Percentiles rank a stretch among this genome's conserved stretches.
These are phyloP conservation scores for Exutisphaerella laricina DNA, from an alignment of 2,329 filamentous ascomycete species.

Conservation along the genomic window DNA sequence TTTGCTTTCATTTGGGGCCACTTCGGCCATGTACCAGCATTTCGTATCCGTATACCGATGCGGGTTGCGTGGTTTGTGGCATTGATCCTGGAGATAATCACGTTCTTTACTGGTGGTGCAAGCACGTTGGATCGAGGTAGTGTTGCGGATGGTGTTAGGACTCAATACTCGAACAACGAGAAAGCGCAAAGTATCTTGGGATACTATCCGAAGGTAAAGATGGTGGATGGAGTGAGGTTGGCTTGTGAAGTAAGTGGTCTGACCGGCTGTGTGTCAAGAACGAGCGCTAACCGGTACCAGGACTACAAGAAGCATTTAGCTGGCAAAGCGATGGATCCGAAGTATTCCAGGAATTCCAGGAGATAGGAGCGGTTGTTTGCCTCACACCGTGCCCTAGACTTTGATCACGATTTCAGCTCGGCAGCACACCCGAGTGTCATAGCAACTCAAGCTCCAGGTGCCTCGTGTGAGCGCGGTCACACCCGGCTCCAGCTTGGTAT, in stretches of 20 bases:
- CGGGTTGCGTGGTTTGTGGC: slow-evolving; percentile 46
- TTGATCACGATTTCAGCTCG: slow-evolving; percentile 24
- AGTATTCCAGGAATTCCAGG: no score
- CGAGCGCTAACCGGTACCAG: slow-evolving; percentile 2
- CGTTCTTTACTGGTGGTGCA: slow-evolving; percentile 43
- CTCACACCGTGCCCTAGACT: slow-evolving; percentile 6
- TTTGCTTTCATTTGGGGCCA: slow-evolving; percentile 68
- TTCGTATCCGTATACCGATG: slow-evolving; percentile 45
- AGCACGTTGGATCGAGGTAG: slow-evolving; percentile 49
- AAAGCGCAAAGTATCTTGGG: slow-evolving; percentile 50
- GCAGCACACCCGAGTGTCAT: slow-evolving; percentile 28
- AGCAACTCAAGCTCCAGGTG: slow-evolving; percentile 41
- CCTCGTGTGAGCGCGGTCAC: slow-evolving; percentile 36
- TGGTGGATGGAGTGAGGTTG: slow-evolving; percentile 48
- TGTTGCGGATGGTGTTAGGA: slow-evolving; percentile 50
- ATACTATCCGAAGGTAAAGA: slow-evolving; percentile 47
- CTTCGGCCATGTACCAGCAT: slow-evolving; percentile 50
- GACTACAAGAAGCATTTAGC: slow-evolving; percentile 25
- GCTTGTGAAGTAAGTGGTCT: slow-evolving; percentile 40
- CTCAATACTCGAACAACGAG: slow-evolving; percentile 49
- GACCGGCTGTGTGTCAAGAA: no score
- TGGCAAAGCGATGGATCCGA: slow-evolving; percentile 4
- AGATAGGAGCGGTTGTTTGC: neutral
- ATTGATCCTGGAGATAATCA: slow-evolving; percentile 42
- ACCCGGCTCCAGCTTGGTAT: slow-evolving; percentile 38